These are phyloP conservation scores for Paulownia fortunei DNA, from an alignment of 257 asterid genomes.

Conservation along the genomic window DNA sequence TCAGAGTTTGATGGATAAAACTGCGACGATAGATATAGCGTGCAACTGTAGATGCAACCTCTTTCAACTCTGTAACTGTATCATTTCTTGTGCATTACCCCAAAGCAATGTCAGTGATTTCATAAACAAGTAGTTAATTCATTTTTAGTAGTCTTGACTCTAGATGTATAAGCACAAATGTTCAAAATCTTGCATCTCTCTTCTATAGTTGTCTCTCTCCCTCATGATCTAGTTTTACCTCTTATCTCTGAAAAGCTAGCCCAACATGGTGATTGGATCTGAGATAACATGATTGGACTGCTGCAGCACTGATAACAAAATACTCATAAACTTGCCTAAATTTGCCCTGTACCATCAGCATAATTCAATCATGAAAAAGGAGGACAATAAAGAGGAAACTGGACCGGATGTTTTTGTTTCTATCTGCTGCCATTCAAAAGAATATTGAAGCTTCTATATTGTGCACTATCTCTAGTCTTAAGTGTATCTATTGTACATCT, in stretches of 20 bases:
- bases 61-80: slow-evolving; percentile 25
- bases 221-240: neutral
- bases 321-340: too few species aligned
- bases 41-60: slow-evolving; percentile 34
- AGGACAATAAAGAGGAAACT: too few species aligned
- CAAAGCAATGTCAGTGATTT: slow-evolving; percentile 13
- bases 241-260: neutral
- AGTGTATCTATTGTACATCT: too few species aligned
- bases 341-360: too few species aligned
- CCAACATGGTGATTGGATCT: too few species aligned
- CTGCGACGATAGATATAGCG: neutral
- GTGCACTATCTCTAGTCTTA: too few species aligned
- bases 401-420: too few species aligned
- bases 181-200: neutral
- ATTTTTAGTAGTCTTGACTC: neutral
- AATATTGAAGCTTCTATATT: too few species aligned
- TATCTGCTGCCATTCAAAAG: too few species aligned
- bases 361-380: too few species aligned
- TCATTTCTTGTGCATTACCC: slow-evolving; percentile 43
- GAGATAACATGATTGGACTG: too few species aligned
- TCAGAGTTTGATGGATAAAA: slow-evolving; percentile 59
- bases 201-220: neutral
- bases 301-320: too few species aligned
- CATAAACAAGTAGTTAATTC: neutral
- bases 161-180: neutral